Evolutionary conservation across 2,329 filamentous ascomycete species (phyloP), one percentile per base, ranked within the genome.

Genomic region (Albifimbria verrucaria): DNA sequence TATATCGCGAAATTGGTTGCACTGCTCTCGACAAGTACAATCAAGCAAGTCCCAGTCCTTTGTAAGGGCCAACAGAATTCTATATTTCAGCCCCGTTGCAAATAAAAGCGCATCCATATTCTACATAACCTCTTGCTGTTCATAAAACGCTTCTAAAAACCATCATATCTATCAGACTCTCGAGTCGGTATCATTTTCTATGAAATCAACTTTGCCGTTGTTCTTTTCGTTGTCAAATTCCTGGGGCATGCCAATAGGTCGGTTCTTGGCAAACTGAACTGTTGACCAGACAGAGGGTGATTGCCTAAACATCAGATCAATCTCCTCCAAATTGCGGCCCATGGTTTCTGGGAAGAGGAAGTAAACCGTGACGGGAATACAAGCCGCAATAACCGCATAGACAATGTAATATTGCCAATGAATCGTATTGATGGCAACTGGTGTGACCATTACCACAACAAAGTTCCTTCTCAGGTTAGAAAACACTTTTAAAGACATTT

Each of bases 361-460:
- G 52, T 57, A 67, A 2, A 76, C 76, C 15, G 72, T 69, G 6
- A 75, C 69, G 9, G 77, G 64, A 39, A 78, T 76, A 7, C 70
- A 62, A 21, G 72, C 72, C 56, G 75, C 73, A 46, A 78, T 73
- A 22, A 64, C 65, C 4, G 67, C 65, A 22, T 79, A 81, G 1
- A 81, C 76, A 20, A 66, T 65, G 55, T 65, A 66, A 1, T 80
- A 75, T 39, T 79, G 77, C 64, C 76, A 84, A 15, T 74, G 73
- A 12, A 79, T 85, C 46, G 80, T 79, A 52, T 81, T 71, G 20
- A 89, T 78, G 3, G 88, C 76, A 1, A 85, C 78, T 0, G 85
- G 87, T 0, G 85, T 88, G 23, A 88, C 79, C 59, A 88, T 77
- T 26, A 86, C 83, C 42, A 73, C 67, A 7, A 74, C 73, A 62